These are phyloP conservation scores for Sphagnum magellanicum DNA, from an alignment of 228 moss, liverwort and hornwort genomes.

Conservation along the genomic window DNA sequence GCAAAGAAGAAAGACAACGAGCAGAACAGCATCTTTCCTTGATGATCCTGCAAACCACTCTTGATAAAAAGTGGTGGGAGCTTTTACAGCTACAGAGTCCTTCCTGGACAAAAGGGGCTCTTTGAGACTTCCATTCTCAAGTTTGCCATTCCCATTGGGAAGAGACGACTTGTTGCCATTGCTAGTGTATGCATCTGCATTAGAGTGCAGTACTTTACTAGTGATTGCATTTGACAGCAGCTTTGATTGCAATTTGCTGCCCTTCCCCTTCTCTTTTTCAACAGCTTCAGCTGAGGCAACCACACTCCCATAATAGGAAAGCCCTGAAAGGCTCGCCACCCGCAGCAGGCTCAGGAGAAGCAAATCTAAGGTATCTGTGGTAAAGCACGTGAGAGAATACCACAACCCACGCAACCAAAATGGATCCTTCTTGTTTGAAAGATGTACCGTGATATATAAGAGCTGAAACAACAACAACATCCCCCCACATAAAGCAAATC, in stretches of 20 bases:
- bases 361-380: constrained; percentile 61
- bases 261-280: constrained; percentile 60
- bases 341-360: constrained; percentile 52
- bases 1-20: constrained; percentile 65
- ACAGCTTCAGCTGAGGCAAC: constrained; percentile 69
- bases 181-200: neutral
- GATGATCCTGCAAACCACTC: constrained; percentile 94
- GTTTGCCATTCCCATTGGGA: neutral
- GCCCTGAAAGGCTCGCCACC: constrained; percentile 44
- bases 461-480: constrained; percentile 25
- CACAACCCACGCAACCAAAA: constrained; percentile 21
- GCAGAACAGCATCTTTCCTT: constrained; percentile 77
- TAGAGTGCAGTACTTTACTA: neutral
- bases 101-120: constrained; percentile 59
- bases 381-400: constrained; percentile 60
- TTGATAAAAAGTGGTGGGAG: constrained; percentile 18
- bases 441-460: constrained; percentile 53
- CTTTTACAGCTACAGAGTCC: constrained; percentile 27
- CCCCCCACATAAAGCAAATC: neutral
- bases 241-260: constrained; percentile 33
- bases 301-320: constrained; percentile 55
- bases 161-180: constrained; percentile 2
- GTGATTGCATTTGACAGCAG: too few species aligned
- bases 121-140: constrained; percentile 22
- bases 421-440: constrained; percentile 40